These are phyloP conservation scores for Nitzschia sp. DNA, from an alignment of 108 stramenopile genomes.

Conservation along the genomic window DNA sequence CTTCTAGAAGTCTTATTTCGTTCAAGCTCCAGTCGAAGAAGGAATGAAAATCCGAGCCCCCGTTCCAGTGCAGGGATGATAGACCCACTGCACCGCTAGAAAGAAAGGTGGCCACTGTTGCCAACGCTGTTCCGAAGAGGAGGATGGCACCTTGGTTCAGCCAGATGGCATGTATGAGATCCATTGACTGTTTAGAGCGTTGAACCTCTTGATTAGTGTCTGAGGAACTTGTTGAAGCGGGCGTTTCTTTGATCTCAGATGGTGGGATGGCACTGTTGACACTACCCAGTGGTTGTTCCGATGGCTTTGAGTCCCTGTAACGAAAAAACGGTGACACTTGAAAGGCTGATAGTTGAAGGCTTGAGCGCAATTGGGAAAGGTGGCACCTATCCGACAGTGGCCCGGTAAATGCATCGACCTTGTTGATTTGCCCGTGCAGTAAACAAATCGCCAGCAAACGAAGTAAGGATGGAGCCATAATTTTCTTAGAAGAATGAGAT, in stretches of 20 bases:
- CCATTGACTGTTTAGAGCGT: slow-evolving; percentile 5
- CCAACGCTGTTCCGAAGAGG: slow-evolving; percentile 19
- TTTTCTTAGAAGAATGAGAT: background rate
- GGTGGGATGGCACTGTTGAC: no score
- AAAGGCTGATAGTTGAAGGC: background rate
- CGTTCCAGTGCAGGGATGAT: slow-evolving; percentile 25
- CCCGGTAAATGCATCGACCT: background rate
- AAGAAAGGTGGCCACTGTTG: slow-evolving; percentile 7
- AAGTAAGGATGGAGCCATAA: background rate
- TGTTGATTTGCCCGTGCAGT: background rate
- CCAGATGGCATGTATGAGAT: slow-evolving; percentile 27
- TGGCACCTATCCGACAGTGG: background rate
- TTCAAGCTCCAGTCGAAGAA: slow-evolving; percentile 28
- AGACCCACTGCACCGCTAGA: slow-evolving; percentile 4
- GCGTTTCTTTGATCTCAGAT: no score
- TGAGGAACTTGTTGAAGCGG: background rate
- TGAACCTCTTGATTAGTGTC: background rate
- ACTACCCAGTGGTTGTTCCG: no score
- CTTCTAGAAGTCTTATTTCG: slow-evolving; percentile 27
- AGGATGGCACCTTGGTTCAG: slow-evolving; percentile 24
- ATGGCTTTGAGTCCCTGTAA: background rate
- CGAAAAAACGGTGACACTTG: slow-evolving; percentile 4
- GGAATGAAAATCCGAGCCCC: slow-evolving; percentile 8
- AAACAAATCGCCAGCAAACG: background rate
- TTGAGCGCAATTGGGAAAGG: background rate